Evolutionary conservation across 345 rosid genomes (phyloP).

Genomic region (Noccaea bulbosa): DNA sequence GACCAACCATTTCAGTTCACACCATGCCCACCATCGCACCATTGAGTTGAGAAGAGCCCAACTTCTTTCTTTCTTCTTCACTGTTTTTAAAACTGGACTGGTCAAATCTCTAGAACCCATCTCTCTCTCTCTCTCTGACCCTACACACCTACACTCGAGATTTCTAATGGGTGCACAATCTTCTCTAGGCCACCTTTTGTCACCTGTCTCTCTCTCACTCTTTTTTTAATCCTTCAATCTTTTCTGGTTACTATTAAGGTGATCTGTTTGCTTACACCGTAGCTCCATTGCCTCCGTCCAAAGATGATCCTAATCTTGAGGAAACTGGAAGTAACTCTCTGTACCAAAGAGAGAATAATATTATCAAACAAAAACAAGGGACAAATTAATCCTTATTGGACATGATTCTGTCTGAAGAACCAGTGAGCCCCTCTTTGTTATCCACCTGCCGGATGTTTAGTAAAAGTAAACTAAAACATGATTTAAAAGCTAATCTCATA

Average conservation of each 20-base stretch:
- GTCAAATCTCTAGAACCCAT: conserved; percentile 32
- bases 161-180: conserved; percentile 33
- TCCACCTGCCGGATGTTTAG: conserved; percentile 47
- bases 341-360: conserved; percentile 14
- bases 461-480: conserved; percentile 28
- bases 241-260: conserved; percentile 18
- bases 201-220: conserved; percentile 19
- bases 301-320: conserved; percentile 8
- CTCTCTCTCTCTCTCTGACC: conserved; percentile 20
- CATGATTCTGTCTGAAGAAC: conserved; percentile 45
- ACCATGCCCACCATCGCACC: conserved; percentile 41
- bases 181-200: conserved; percentile 29
- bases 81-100: conserved; percentile 33
- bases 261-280: not conserved
- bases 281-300: not conserved
- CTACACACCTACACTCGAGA: conserved; percentile 26
- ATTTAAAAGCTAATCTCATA: conserved; percentile 31
- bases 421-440: conserved; percentile 36
- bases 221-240: not conserved
- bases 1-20: conserved; percentile 43
- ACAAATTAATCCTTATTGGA: not conserved
- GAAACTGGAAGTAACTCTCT: conserved; percentile 4
- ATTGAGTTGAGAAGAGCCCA: conserved; percentile 36
- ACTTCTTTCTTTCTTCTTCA: conserved; percentile 27
- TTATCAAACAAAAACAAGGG: not conserved